phyloP scores from a whole-genome alignment of 176 grass and related monocot species.

The Pharus latifolius region DNA sequence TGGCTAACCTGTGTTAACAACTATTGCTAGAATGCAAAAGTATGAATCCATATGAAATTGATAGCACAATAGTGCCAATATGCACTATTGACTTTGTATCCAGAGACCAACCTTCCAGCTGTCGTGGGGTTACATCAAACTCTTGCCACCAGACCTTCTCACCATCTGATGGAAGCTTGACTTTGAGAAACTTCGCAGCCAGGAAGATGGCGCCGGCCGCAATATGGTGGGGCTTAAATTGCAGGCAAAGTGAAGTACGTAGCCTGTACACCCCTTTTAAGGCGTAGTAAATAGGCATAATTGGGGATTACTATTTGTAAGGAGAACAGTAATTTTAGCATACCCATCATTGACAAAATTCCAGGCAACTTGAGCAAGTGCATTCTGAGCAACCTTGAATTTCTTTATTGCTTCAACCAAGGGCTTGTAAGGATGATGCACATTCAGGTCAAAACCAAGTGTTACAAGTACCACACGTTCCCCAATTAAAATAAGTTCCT shows the following conservation, averaged over 20 bases:
- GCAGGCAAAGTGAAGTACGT: conserved; percentile 83
- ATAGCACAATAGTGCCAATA: conserved; percentile 6
- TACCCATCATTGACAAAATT: conserved; percentile 99
- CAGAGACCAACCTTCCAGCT: conserved; percentile 86
- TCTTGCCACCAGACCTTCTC: conserved; percentile 96
- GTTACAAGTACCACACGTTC: conserved; percentile 81
- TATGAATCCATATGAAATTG: not conserved
- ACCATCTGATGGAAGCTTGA: conserved; percentile 94
- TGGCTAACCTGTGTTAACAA: not conserved
- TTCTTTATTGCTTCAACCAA: conserved; percentile 90
- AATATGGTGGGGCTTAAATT: conserved; percentile 97
- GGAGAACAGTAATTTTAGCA: conserved; percentile 47
- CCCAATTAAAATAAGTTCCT: conserved; percentile 87
- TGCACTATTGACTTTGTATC: conserved; percentile 15
- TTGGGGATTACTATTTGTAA: conserved; percentile 30
- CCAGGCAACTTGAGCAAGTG: conserved; percentile 97
- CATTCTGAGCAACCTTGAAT: conserved; percentile 86
- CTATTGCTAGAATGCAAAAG: not conserved
- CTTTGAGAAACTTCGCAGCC: conserved; percentile 93
- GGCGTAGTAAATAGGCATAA: conserved; percentile 55
- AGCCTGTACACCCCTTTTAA: conserved; percentile 85
- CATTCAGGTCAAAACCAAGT: conserved; percentile 81
- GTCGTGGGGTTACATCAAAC: conserved; percentile 87
- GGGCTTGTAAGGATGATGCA: conserved; percentile 82
- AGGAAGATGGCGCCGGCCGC: conserved; percentile 93